Percentiles rank a stretch among this genome's conserved stretches.
These are phyloP conservation scores for Leccinum truebloodii DNA, from an alignment of 768 basidiomycete genomes.

Conservation along the genomic window DNA sequence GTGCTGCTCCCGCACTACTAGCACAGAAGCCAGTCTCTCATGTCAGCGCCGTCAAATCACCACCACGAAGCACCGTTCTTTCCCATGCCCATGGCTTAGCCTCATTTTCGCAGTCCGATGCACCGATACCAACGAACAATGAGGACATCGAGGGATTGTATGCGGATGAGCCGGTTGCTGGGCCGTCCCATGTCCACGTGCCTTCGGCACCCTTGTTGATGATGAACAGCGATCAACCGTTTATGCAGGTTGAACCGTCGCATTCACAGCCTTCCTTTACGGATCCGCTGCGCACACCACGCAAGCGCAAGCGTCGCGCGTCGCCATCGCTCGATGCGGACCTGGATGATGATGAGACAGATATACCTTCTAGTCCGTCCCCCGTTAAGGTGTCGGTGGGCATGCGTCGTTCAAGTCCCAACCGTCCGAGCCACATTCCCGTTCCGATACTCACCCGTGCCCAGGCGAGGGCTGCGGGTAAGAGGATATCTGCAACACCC, in stretches of 20 bases:
- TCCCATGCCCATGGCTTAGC: slow-evolving; percentile 19
- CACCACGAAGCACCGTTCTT: slow-evolving; percentile 21
- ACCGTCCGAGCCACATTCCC: neutral
- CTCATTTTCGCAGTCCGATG: slow-evolving; percentile 39
- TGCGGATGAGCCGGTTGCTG: slow-evolving; percentile 32
- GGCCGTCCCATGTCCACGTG: slow-evolving; percentile 24
- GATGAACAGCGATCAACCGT: slow-evolving; percentile 21
- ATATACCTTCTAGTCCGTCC: slow-evolving; percentile 31
- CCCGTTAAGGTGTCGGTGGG: slow-evolving; percentile 30
- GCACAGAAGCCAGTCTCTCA: slow-evolving; percentile 11
- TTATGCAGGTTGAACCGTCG: slow-evolving; percentile 5
- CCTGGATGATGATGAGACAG: slow-evolving; percentile 11
- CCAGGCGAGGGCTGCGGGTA: slow-evolving; percentile 15
- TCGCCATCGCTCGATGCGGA: slow-evolving; percentile 10
- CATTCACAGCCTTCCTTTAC: slow-evolving; percentile 17
- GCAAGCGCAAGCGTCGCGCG: slow-evolving; percentile 26
- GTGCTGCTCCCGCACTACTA: slow-evolving; percentile 22
- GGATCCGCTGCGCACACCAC: slow-evolving; percentile 34
- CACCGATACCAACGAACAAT: slow-evolving; percentile 33
- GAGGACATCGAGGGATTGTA: slow-evolving; percentile 38
- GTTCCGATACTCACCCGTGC: slow-evolving; percentile 12
- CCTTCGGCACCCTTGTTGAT: slow-evolving; percentile 26
- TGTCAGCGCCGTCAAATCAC: slow-evolving; percentile 18
- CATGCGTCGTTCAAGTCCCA: neutral
- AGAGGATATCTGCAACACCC: neutral